Conservation (phyloP, 331 rosid species). For the Pyracantha coccinea region DNA sequence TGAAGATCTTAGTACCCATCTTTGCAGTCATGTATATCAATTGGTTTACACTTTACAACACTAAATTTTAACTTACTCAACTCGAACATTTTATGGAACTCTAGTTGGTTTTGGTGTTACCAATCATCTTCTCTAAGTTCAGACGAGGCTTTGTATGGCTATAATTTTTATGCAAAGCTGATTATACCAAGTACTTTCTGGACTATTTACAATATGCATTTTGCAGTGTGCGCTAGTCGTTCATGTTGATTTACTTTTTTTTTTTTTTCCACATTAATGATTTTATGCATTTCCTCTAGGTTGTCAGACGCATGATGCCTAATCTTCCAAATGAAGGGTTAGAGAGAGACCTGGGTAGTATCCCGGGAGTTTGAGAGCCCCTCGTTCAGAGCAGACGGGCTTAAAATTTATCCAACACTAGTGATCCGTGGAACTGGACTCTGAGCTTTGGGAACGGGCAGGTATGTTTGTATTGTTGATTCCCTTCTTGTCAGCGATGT, state of each 20-base stretch:
- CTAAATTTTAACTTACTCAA: too few relatives aligned
- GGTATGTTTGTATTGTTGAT: constrained; percentile 30
- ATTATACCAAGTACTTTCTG: neutral
- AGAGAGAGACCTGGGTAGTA: constrained; percentile 93
- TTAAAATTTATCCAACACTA: constrained; percentile 94
- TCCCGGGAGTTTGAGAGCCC: constrained; percentile 95
- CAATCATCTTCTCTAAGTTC: neutral
- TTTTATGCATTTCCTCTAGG: constrained; percentile 34
- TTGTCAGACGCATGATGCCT: constrained; percentile 99
- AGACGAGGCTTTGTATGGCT: neutral
- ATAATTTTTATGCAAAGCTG: neutral
- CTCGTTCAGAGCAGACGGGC: constrained; percentile 91
- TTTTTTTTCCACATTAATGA: neutral
- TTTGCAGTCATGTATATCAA: too few relatives aligned
- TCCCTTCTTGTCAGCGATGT: too few relatives aligned
- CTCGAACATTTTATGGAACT: neutral
- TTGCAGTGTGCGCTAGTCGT: neutral
- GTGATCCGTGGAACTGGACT: constrained; percentile 99
- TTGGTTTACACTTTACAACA: too few relatives aligned
- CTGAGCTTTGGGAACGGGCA: constrained; percentile 99
- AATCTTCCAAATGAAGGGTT: constrained; percentile 99
- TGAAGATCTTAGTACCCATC: too few relatives aligned
- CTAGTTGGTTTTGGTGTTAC: neutral
- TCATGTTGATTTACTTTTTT: neutral
- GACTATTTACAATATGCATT: neutral